Conservation (phyloP, 2,329 filamentous ascomycete genomes). For the Colletotrichum graminicola region DNA sequence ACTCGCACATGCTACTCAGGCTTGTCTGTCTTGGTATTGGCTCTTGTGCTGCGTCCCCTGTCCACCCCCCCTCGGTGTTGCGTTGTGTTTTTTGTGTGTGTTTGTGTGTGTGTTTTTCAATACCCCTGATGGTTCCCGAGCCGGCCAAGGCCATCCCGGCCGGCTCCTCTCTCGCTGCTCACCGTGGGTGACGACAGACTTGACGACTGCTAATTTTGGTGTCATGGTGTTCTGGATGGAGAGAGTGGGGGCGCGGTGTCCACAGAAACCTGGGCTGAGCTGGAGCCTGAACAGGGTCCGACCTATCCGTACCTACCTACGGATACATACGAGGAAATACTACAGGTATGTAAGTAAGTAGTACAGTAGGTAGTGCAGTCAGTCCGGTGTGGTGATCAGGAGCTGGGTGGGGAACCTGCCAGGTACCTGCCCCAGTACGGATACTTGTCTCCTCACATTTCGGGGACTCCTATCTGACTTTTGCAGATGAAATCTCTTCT, state of each 20-base stretch:
- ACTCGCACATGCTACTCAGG: slow-evolving; percentile 21
- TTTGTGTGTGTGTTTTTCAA: not conserved
- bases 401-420: slow-evolving; percentile 22
- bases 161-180: slow-evolving; percentile 18
- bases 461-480: slow-evolving; percentile 24
- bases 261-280: slow-evolving; percentile 19
- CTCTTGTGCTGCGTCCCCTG: not conserved
- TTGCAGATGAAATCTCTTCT: slow-evolving; percentile 16
- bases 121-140: slow-evolving; percentile 13
- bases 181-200: slow-evolving; percentile 39
- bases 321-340: too few relatives aligned
- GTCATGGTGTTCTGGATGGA: slow-evolving; percentile 27
- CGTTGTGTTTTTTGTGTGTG: not conserved
- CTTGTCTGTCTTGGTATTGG: not conserved
- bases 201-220: slow-evolving; percentile 32
- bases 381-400: not conserved
- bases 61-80: not conserved
- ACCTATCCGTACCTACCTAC: too few relatives aligned
- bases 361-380: too few relatives aligned
- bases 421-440: slow-evolving; percentile 23
- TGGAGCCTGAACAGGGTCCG: slow-evolving; percentile 1
- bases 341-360: too few relatives aligned
- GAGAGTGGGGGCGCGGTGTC: not conserved
- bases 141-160: slow-evolving; percentile 32
- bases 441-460: slow-evolving; percentile 36